phyloP scores from a whole-genome alignment of 2,329 filamentous ascomycete species.

The Furcasterigmium furcatum region DNA sequence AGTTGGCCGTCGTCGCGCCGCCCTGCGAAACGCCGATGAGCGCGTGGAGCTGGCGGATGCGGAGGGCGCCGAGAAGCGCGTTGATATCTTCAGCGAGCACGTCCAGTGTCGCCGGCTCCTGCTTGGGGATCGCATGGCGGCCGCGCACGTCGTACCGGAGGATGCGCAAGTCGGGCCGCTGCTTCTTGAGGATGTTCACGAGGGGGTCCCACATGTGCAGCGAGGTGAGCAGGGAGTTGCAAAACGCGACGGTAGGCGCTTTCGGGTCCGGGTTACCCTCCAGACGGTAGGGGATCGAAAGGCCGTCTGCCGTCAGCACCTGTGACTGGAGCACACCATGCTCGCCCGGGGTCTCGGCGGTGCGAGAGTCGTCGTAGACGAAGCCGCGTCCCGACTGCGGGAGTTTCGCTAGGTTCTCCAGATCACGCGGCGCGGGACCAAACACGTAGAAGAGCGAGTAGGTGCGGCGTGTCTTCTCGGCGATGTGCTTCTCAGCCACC shows the following conservation, averaged over 20 bases:
- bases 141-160: conserved; percentile 78
- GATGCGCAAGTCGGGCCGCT: conserved; percentile 65
- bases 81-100: conserved; percentile 66
- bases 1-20: conserved; percentile 73
- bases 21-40: conserved; percentile 79
- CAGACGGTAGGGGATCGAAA: conserved; percentile 68
- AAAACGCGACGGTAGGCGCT: conserved; percentile 71
- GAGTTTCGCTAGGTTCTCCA: conserved; percentile 51
- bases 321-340: conserved; percentile 62
- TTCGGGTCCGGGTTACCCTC: conserved; percentile 66
- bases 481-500: conserved; percentile 57
- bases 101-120: conserved; percentile 55
- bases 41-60: conserved; percentile 62
- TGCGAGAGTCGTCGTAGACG: neutral
- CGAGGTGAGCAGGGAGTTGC: conserved; percentile 77
- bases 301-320: conserved; percentile 65
- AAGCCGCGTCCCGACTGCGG: conserved; percentile 30
- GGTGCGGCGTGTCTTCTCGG: conserved; percentile 51
- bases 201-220: conserved; percentile 80
- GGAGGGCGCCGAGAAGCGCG: conserved; percentile 63
- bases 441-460: conserved; percentile 80
- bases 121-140: conserved; percentile 48
- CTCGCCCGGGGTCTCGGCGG: conserved; percentile 43
- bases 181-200: conserved; percentile 54
- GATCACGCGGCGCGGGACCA: conserved; percentile 68